These are phyloP conservation scores for Quambalaria eucalypti DNA, from an alignment of 1,284 basidiomycete species.

Conservation along the genomic window DNA sequence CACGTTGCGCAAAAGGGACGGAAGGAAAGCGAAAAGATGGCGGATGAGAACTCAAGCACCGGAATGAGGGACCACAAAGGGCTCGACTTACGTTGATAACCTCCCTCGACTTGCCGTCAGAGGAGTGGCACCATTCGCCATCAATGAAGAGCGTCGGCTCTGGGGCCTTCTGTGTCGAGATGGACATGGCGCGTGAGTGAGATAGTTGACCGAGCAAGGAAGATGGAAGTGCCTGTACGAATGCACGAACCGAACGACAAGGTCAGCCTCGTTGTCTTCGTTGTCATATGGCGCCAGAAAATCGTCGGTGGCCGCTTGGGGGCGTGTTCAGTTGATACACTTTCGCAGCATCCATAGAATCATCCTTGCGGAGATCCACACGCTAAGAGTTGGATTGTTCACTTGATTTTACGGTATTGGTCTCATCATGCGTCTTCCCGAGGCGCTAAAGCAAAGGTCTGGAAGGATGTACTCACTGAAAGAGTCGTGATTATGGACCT, in stretches of 20 bases:
- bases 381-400: conserved; percentile 2
- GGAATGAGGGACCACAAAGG: too few species aligned
- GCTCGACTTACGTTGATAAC: conserved; percentile 32
- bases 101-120: conserved; percentile 27
- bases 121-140: conserved; percentile 37
- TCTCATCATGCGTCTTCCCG: too few species aligned
- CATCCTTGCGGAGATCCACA: neutral
- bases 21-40: neutral
- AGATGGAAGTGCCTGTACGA: neutral
- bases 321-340: neutral
- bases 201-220: neutral
- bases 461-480: too few species aligned
- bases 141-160: conserved; percentile 44
- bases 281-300: neutral
- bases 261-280: neutral
- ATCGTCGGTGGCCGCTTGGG: neutral
- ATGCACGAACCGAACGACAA: neutral
- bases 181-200: neutral
- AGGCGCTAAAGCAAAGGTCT: too few species aligned
- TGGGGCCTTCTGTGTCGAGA: neutral
- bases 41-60: too few species aligned
- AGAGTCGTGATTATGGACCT: too few species aligned
- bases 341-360: neutral
- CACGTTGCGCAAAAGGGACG: too few species aligned
- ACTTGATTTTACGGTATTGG: conserved; percentile 1